Evolutionary conservation across 2,329 filamentous ascomycete species (phyloP).

Genomic region (Myriosclerotinia curreyana): DNA sequence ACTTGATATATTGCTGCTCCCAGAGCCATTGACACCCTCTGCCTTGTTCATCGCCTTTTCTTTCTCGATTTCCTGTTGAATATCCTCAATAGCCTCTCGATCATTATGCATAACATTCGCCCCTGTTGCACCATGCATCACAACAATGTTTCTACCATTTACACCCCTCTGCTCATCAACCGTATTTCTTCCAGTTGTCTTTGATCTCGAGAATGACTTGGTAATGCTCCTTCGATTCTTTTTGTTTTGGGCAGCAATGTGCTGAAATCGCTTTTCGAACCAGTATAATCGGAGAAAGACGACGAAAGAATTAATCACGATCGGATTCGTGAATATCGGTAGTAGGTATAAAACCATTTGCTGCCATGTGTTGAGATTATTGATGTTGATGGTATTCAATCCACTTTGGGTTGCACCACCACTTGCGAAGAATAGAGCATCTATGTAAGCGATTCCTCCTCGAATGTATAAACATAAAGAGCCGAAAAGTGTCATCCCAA

Average conservation of each 20-base stretch:
- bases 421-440: conserved; percentile 83
- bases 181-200: conserved; percentile 47
- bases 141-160: conserved; percentile 61
- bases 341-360: conserved; percentile 71
- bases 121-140: conserved; percentile 58
- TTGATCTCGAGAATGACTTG: conserved; percentile 57
- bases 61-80: conserved; percentile 27
- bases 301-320: conserved; percentile 78
- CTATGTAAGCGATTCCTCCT: conserved; percentile 69
- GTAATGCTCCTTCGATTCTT: conserved; percentile 61
- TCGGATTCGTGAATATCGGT: conserved; percentile 74
- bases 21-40: conserved; percentile 27
- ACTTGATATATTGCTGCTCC: conserved; percentile 23
- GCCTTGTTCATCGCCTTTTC: conserved; percentile 25
- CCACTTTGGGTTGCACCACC: conserved; percentile 90
- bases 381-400: conserved; percentile 75
- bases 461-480: conserved; percentile 73
- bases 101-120: conserved; percentile 57
- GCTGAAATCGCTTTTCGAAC: conserved; percentile 95
- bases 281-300: conserved; percentile 93
- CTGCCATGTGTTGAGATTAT: conserved; percentile 66
- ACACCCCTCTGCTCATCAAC: conserved; percentile 54
- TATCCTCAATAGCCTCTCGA: conserved; percentile 45
- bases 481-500: conserved; percentile 67
- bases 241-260: conserved; percentile 72